Evolutionary conservation across 2,329 filamentous ascomycete species (phyloP).

Genomic region (Epichloe baconii): DNA sequence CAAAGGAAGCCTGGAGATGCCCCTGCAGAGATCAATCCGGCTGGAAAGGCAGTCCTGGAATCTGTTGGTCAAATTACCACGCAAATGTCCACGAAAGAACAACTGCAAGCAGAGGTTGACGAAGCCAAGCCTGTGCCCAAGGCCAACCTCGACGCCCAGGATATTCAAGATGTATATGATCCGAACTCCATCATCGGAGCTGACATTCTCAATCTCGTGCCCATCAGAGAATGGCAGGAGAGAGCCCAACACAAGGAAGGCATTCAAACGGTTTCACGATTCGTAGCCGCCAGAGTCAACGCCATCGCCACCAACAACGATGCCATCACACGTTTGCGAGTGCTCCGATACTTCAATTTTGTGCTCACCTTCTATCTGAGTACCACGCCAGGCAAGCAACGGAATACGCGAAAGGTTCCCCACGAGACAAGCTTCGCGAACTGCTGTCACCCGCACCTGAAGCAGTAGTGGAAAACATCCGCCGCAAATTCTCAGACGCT

Average conservation of each 20-base stretch:
- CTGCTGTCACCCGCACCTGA: conserved; percentile 44
- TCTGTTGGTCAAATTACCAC: conserved; percentile 48
- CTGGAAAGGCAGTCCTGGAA: conserved; percentile 47
- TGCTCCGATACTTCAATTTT: conserved; percentile 47
- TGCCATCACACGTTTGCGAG: conserved; percentile 38
- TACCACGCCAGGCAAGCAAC: conserved; percentile 32
- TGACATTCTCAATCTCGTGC: conserved; percentile 53
- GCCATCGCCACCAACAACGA: conserved; percentile 39
- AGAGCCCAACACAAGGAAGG: conserved; percentile 44
- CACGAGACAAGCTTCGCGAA: conserved; percentile 47
- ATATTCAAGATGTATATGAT: conserved; percentile 61
- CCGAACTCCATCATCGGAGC: conserved; percentile 51
- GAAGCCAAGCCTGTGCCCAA: conserved; percentile 59
- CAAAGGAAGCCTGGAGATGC: conserved; percentile 22
- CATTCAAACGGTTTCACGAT: conserved; percentile 46
- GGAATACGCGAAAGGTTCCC: conserved; percentile 40
- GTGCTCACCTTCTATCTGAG: conserved; percentile 40
- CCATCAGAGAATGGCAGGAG: conserved; percentile 64
- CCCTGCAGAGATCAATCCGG: conserved; percentile 39
- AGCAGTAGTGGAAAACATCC: conserved; percentile 51
- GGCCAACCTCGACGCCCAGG: conserved; percentile 52
- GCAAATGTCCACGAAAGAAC: conserved; percentile 53
- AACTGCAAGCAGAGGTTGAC: conserved; percentile 52
- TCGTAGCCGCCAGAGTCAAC: conserved; percentile 50
- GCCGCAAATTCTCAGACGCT: conserved; percentile 53